A percentile compares a stretch with the other conserved stretches of the same genome.
phyloP scores from a whole-genome alignment of 306 rosid genomes.

The Prunus salicina region DNA sequence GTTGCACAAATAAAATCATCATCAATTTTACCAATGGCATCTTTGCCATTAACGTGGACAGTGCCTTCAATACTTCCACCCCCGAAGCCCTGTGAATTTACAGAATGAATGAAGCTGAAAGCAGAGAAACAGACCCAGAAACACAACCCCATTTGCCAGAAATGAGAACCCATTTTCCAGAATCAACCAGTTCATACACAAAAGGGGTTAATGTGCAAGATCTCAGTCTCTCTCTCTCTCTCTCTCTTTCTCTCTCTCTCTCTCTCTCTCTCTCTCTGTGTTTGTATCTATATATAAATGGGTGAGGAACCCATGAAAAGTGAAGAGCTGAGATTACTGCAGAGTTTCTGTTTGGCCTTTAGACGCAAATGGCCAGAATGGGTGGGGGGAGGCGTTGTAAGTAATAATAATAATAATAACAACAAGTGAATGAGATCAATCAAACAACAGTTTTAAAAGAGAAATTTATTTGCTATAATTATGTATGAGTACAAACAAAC shows the following conservation, averaged over 20 bases:
- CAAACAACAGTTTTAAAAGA: background rate
- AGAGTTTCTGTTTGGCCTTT: too few relatives aligned
- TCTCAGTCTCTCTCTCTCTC: background rate
- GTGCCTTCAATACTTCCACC: conserved; percentile 40
- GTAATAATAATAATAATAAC: too few relatives aligned
- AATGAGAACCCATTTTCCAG: conserved; percentile 51
- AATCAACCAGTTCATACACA: too few relatives aligned
- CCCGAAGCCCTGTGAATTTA: conserved; percentile 26
- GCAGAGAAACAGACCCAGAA: conserved; percentile 42
- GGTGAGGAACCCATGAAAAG: background rate
- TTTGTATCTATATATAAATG: background rate
- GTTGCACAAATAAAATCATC: conserved; percentile 89
- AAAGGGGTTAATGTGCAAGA: background rate
- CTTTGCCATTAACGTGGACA: conserved; percentile 53
- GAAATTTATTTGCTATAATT: background rate
- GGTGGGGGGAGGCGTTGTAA: too few relatives aligned
- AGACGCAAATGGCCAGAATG: too few relatives aligned
- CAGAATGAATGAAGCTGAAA: conserved; percentile 27
- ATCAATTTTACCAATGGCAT: conserved; percentile 59
- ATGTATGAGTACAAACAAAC: background rate
- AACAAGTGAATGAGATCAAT: background rate
- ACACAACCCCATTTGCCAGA: conserved; percentile 47
- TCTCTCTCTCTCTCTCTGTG: background rate
- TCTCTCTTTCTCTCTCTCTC: background rate
- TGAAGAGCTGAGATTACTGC: background rate